Evolutionary conservation across 2,329 filamentous ascomycete species (phyloP), one percentile per base, ranked within the genome.

Genomic region (Colletotrichum filicis): DNA sequence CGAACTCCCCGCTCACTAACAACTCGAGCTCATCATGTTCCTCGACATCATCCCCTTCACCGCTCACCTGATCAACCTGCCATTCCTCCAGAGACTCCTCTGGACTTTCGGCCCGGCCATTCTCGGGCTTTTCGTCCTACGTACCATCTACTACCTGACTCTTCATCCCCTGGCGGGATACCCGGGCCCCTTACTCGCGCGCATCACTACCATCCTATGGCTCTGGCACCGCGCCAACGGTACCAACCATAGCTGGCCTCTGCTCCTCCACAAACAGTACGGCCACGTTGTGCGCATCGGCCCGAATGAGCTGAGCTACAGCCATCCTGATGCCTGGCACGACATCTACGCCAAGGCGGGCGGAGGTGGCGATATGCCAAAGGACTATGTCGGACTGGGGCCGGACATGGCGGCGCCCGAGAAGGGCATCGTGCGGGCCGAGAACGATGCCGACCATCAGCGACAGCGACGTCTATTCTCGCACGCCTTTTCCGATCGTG

Each of bases 301-400:
- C 35, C 73, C 73, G 1, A 75, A 71, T 28, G 73, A 75, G 71
- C 71, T 75, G 35, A 74, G 71, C 67, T 75, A 74, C 71, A 73
- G 53, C 28, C 67, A 75, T 35, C 71, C 67, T 19, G 73, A 69
- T 24, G 73, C 73, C 32, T 75, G 73, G 73, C 72, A 75, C 24
- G 73, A 75, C 63, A 76, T 76, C 56, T 75, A 71, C 46, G 66
- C 70, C 55, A 73, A 65, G 60, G 55, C 68, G 35, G 74, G 68
- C 52, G 61, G 60, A 22, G 74, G 26, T n/a, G 74, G 63, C 65
- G 74, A 24, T 75, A 79, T 52, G 46, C 70, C 70, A 42, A 76
- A 77, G 22, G 75, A 79, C 32, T 76, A 79, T 42, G 74, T 77
- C 70, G 79, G 81, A 64, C 66, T 73, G 80, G 82, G 74, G 76